A percentile compares a stretch with the other conserved stretches of the same genome.
Evolutionary conservation across 169 alveolate species (phyloP).

Genomic region (Cryptosporidium xiaoi): DNA sequence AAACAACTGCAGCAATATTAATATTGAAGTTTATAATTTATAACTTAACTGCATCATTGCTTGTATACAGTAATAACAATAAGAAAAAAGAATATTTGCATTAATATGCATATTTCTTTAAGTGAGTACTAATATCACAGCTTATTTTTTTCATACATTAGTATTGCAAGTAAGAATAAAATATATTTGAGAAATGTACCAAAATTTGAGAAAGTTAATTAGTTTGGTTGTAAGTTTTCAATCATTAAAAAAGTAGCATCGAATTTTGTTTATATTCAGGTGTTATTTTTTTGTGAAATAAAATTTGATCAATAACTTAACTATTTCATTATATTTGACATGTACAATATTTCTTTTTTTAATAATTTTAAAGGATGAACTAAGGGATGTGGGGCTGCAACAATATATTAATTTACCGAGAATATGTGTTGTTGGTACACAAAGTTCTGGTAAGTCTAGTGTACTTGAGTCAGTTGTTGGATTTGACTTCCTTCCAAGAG

Average conservation of each 20-base stretch:
- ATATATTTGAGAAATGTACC: constrained; percentile 24
- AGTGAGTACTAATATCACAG: background rate
- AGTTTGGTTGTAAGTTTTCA: constrained; percentile 67
- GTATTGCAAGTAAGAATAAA: background rate
- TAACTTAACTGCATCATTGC: too few relatives aligned
- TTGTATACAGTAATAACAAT: too few relatives aligned
- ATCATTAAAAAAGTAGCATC: background rate
- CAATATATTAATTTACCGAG: constrained; percentile 91
- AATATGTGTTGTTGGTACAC: constrained; percentile 89
- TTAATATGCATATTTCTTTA: background rate
- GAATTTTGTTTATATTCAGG: background rate
- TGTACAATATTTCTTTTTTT: background rate
- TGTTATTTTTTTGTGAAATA: background rate
- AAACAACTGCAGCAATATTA: too few relatives aligned
- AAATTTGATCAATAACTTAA: too few relatives aligned
- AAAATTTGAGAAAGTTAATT: constrained; percentile 51
- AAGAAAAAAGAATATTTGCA: background rate
- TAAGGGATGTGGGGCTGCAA: constrained; percentile 92
- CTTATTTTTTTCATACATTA: background rate
- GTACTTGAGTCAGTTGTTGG: constrained; percentile 98
- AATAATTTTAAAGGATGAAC: constrained; percentile 81
- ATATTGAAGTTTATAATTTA: too few relatives aligned
- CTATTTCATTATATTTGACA: background rate
- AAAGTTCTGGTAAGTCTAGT: constrained; percentile 90
- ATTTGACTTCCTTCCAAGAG: constrained; percentile 96